Evolutionary conservation across 2,329 filamentous ascomycete genomes (phyloP).

Genomic region (Beauveria rudraprayagi): DNA sequence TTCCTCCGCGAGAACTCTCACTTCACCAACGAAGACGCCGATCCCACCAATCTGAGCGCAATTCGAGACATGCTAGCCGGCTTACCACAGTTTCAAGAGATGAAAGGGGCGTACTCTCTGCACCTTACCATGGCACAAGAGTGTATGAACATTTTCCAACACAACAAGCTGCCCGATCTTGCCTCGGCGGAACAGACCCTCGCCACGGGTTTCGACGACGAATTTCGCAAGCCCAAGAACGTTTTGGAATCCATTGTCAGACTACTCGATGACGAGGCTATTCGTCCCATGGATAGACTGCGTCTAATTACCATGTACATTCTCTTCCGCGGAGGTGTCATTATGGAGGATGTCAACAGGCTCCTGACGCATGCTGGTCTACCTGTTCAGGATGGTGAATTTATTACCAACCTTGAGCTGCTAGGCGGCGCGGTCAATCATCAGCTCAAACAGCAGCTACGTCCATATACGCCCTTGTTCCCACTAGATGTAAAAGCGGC

Average conservation of each 20-base stretch:
- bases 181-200: slow-evolving; percentile 84
- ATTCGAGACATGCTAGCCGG: slow-evolving; percentile 98
- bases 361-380: slow-evolving; percentile 77
- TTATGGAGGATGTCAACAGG: slow-evolving; percentile 75
- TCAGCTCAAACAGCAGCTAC: slow-evolving; percentile 66
- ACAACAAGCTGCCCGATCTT: slow-evolving; percentile 76
- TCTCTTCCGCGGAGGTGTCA: slow-evolving; percentile 76
- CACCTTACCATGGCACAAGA: slow-evolving; percentile 96
- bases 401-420: slow-evolving; percentile 70
- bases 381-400: slow-evolving; percentile 62
- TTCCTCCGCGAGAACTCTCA: slow-evolving; percentile 89
- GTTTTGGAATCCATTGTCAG: slow-evolving; percentile 77
- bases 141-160: slow-evolving; percentile 89
- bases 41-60: slow-evolving; percentile 71
- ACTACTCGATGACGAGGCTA: slow-evolving; percentile 75
- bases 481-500: slow-evolving; percentile 51
- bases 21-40: slow-evolving; percentile 67
- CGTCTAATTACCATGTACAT: slow-evolving; percentile 81
- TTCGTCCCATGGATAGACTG: slow-evolving; percentile 65
- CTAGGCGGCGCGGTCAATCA: slow-evolving; percentile 68
- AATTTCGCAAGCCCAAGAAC: slow-evolving; percentile 84
- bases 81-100: slow-evolving; percentile 86
- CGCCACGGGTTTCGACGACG: slow-evolving; percentile 87
- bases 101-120: slow-evolving; percentile 90
- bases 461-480: slow-evolving; percentile 60